Percentiles rank a stretch among this genome's conserved stretches.
Evolutionary conservation across 31 red algal species (phyloP).

Genomic region (Pterothamnion heteromorphum): DNA sequence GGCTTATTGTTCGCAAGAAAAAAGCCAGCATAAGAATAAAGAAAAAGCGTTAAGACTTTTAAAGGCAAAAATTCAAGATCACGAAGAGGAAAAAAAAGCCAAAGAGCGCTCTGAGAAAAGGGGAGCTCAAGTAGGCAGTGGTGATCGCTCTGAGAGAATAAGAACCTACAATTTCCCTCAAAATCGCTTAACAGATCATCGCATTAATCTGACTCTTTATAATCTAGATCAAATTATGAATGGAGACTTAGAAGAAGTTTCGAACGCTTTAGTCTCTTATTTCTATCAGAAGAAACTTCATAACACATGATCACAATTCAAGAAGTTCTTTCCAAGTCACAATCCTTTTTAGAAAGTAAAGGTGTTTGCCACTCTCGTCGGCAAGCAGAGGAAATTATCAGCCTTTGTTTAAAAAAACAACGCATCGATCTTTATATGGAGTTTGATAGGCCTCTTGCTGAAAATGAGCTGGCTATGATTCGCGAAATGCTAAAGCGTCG

Average conservation of each 20-base stretch:
- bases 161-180: slow-evolving; percentile 99
- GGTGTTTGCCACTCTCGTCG: neutral
- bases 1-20: slow-evolving; percentile 72
- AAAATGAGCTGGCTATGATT: neutral
- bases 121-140: slow-evolving; percentile 72
- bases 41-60: slow-evolving; percentile 56
- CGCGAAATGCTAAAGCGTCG: neutral
- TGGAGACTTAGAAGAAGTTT: neutral
- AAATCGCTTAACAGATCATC: slow-evolving; percentile 88
- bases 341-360: neutral
- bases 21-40: slow-evolving; percentile 73
- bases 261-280: neutral
- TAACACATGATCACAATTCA: neutral
- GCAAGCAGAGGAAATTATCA: neutral
- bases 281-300: neutral
- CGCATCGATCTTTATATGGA: neutral
- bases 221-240: neutral
- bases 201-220: slow-evolving; percentile 33
- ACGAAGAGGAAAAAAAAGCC: slow-evolving; percentile 38
- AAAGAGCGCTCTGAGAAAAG: neutral
- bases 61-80: slow-evolving; percentile 42
- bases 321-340: neutral
- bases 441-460: neutral
- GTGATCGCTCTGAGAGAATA: slow-evolving; percentile 92
- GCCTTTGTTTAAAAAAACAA: neutral